Conservation (phyloP, 2,329 filamentous ascomycete genomes). For the Diaporthe sp. region DNA sequence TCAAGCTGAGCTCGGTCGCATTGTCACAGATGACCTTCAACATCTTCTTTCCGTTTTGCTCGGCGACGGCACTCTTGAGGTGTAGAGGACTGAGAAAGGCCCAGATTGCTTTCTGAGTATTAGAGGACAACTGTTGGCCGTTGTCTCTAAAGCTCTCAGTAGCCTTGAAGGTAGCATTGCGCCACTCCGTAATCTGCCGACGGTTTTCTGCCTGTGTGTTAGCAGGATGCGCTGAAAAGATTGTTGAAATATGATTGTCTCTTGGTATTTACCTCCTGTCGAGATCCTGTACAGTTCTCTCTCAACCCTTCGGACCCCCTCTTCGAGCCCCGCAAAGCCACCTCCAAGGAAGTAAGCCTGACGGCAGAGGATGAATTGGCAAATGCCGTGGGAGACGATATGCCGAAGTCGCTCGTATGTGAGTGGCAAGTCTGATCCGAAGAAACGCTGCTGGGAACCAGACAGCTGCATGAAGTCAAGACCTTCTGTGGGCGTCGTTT, state of each 20-base stretch:
- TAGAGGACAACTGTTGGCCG: not conserved
- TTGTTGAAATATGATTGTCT: not conserved
- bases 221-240: not conserved
- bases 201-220: not conserved
- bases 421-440: fast-evolving
- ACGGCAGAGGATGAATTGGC: not conserved
- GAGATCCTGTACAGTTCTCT: not conserved
- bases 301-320: not conserved
- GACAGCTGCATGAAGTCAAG: not conserved
- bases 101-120: not conserved
- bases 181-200: not conserved
- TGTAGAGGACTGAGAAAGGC: not conserved
- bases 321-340: not conserved
- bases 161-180: not conserved
- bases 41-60: not conserved
- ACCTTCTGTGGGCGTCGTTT: not conserved
- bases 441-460: fast-evolving
- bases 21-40: constrained; percentile 35
- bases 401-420: not conserved
- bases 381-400: not conserved
- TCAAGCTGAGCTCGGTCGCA: constrained; percentile 35
- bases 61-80: not conserved
- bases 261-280: not conserved
- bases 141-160: not conserved
- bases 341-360: not conserved